Evolutionary conservation across 352 stramenopile species (phyloP).

Genomic region (Bremia lactucae): DNA sequence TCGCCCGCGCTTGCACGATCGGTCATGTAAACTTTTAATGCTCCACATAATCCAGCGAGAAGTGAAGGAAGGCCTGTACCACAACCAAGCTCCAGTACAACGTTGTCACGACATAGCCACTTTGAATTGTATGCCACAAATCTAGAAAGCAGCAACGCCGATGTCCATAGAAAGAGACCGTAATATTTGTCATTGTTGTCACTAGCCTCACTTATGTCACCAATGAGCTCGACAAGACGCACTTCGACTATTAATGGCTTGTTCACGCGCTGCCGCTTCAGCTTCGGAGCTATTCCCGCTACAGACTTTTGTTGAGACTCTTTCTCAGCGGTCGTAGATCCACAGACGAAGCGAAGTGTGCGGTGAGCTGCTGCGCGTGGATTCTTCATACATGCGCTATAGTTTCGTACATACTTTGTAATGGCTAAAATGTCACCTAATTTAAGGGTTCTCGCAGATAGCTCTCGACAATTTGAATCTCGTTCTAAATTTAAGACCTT

Average conservation of each 20-base stretch:
- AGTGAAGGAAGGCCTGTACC: conserved; percentile 59
- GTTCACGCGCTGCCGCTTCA: conserved; percentile 14
- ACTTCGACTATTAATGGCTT: conserved; percentile 18
- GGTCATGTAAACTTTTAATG: conserved; percentile 35
- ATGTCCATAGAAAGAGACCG: conserved; percentile 60
- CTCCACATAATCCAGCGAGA: conserved; percentile 31
- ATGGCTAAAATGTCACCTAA: too few species aligned
- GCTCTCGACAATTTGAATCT: too few species aligned
- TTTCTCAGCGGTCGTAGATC: not conserved
- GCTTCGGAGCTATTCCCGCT: not conserved
- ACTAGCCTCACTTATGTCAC: conserved; percentile 26
- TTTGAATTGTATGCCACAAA: conserved; percentile 30
- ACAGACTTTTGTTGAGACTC: not conserved
- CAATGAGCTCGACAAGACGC: conserved; percentile 46
- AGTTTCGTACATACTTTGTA: too few species aligned
- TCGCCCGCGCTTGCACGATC: conserved; percentile 38
- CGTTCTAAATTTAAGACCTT: too few species aligned
- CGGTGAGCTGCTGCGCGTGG: conserved; percentile 8
- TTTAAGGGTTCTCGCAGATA: too few species aligned
- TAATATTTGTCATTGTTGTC: conserved; percentile 40
- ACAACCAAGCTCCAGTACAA: conserved; percentile 54
- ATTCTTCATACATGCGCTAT: too few species aligned
- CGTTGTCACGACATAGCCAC: conserved; percentile 23
- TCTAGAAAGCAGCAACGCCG: conserved; percentile 35
- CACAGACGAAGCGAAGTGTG: conserved; percentile 13